Evolutionary conservation across 2,329 filamentous ascomycete genomes (phyloP).

Genomic region (Conoideocrella luteorostrata): DNA sequence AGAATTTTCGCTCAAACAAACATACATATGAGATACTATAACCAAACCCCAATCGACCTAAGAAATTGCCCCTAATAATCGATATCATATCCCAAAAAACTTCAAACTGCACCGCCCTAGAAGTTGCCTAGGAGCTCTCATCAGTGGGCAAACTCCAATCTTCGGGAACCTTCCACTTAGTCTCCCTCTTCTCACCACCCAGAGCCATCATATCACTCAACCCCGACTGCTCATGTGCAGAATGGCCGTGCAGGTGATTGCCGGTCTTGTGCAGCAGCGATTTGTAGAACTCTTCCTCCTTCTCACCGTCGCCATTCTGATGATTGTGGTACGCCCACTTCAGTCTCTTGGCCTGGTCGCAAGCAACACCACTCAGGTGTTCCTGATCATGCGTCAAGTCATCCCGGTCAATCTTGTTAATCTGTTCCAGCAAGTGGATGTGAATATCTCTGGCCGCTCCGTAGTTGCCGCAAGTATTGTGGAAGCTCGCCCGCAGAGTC

Average conservation of each 20-base stretch:
- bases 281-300: conserved; percentile 9
- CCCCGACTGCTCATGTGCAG: neutral
- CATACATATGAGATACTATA: no score
- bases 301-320: conserved; percentile 4
- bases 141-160: conserved; percentile 8
- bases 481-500: conserved; percentile 10
- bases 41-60: no score
- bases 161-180: conserved; percentile 6
- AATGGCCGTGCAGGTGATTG: neutral
- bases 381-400: neutral
- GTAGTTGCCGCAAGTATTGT: conserved; percentile 10
- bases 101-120: no score
- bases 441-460: conserved; percentile 8
- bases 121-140: no score
- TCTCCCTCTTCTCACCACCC: conserved; percentile 6
- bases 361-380: conserved; percentile 3
- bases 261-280: conserved; percentile 4
- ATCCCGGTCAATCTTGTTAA: conserved; percentile 5
- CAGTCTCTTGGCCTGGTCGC: conserved; percentile 8
- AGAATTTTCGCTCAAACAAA: no score
- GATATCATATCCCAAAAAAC: no score
- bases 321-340: conserved; percentile 8
- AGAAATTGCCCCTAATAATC: no score
- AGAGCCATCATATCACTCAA: neutral
- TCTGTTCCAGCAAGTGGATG: conserved; percentile 7